Evolutionary conservation across 768 basidiomycete genomes (phyloP).

Genomic region (Collybia nuda): DNA sequence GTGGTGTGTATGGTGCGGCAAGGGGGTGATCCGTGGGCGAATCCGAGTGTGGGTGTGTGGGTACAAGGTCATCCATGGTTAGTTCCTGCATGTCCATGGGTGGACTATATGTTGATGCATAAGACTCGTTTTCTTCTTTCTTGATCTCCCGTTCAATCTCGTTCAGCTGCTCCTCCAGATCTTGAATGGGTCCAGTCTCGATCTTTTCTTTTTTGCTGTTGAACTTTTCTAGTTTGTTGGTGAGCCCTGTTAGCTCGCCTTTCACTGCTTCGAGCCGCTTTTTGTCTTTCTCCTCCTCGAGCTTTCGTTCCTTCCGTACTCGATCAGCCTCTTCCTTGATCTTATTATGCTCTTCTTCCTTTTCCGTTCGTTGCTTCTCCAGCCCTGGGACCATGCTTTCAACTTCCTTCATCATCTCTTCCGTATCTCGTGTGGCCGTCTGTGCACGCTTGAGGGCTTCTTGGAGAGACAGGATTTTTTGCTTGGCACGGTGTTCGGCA

Average conservation of each 20-base stretch:
- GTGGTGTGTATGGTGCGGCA: conserved; percentile 14
- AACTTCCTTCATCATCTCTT: conserved; percentile 44
- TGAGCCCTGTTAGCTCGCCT: conserved; percentile 54
- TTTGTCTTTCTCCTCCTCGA: conserved; percentile 42
- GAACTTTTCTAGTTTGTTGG: conserved; percentile 68
- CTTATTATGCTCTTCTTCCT: conserved; percentile 39
- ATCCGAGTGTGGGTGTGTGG: conserved; percentile 11
- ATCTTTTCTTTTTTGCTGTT: conserved; percentile 64
- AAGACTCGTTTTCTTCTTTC: conserved; percentile 32
- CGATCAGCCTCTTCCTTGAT: conserved; percentile 51
- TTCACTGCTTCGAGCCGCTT: conserved; percentile 56
- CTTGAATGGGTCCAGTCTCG: conserved; percentile 55
- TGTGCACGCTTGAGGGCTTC: conserved; percentile 84
- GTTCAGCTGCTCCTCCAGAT: conserved; percentile 66
- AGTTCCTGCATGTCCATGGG: conserved; percentile 11
- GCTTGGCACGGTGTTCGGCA: conserved; percentile 77
- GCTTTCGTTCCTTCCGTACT: conserved; percentile 43
- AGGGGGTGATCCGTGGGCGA: conserved; percentile 16
- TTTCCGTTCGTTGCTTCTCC: conserved; percentile 32
- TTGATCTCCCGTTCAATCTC: conserved; percentile 64
- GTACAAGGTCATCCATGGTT: conserved; percentile 12
- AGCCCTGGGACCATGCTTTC: conserved; percentile 44
- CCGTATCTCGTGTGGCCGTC: conserved; percentile 48
- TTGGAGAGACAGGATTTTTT: conserved; percentile 85
- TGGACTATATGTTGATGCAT: conserved; percentile 8